Base-by-base conservation (phyloP, 306 rosid genomes). In the Cucumis cinereus region DNA sequence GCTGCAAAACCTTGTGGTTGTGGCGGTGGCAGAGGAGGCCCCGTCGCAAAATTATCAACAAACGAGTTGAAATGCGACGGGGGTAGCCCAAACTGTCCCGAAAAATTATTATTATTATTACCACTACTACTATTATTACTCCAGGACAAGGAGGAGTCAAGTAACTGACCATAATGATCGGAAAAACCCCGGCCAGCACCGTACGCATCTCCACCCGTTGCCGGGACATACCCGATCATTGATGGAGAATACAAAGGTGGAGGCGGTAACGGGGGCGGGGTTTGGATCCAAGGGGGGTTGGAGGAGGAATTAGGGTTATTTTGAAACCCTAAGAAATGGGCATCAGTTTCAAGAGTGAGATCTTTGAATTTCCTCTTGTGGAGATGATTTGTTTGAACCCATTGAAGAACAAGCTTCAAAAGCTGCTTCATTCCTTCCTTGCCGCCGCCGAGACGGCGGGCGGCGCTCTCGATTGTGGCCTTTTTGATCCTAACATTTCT, bases 341-440 rank as follows among this genome's bases (percentile, higher is more conserved):
- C 0, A 6, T 7, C 7, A 26, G 0, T 43, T 45, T 69, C 59
- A 15, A 2, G 0, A 3, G 11, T 20, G 20, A 50, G n/a, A 0
- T 71, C 24, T 49, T 26, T 71, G 2, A 55, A 71, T 79, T 92
- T 83, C 55, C 88, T 83, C 71, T 81, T 89, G 52, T 90, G 96
- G 58, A 94, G 92, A 77, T 94, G 96, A 35, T 90, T 94, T 0
- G 87, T 92, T 81, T 92, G 93, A 79, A 94, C 99, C 99, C 99
- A 94, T 79, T 94, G 87, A 22, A 94, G 95, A 60, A 94, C 90
- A 10, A 94, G 96, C 75, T 94, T 94, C 77, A 94, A 80, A 75
- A 94, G 80, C 68, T 90, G 93, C 59, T 94, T 94, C 97, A 88
- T 94, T n/a, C 87, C 99, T 62, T 92, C 95, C 81, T 85, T 86